Base-by-base conservation (phyloP, 208 protist genomes). In the Acanthamoeba divionensis region DNA sequence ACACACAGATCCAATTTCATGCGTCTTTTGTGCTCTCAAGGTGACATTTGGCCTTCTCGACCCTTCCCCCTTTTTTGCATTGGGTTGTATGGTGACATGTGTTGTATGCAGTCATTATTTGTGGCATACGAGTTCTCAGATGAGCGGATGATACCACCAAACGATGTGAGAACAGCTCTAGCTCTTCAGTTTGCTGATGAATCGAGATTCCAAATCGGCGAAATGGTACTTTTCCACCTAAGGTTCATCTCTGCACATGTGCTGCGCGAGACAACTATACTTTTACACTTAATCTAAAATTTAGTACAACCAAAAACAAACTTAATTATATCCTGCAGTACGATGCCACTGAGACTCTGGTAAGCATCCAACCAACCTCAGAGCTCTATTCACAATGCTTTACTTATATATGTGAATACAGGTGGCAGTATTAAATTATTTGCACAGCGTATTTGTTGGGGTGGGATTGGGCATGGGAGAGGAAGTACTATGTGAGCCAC, bases 291-390 rank as follows among this genome's bases (percentile, higher is more conserved):
- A n/a, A n/a, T n/a, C n/a, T n/a, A n/a, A n/a, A n/a, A n/a, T n/a
- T n/a, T n/a, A n/a, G n/a, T n/a, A n/a, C n/a, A n/a, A n/a, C n/a
- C n/a, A n/a, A n/a, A n/a, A n/a, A n/a, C n/a, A n/a, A n/a, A n/a
- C n/a, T n/a, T n/a, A n/a, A n/a, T 60, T 60, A 60, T n/a, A 60
- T 60, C 21, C 21, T 83, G 45, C 77, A 87, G 79, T 87, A 87
- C 41, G 79, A 87, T n/a, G 79, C 79, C 38, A 69, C 79, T 10
- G 79, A 87, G 36, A 87, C 79, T 21, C 21, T 87, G 79, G 79
- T 87, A 87, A 18, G 4, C 29, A 18, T 6, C 47, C 29, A 38
- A 38, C 36, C 60, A 8, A 10, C 60, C 60, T 6, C 36, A 9
- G 18, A 21, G 18, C 52, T 57, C 18, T 3, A 71, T 13, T 10